Base-by-base conservation (phyloP, 2,329 filamentous ascomycete genomes). In the Epichloe bromicola region DNA sequence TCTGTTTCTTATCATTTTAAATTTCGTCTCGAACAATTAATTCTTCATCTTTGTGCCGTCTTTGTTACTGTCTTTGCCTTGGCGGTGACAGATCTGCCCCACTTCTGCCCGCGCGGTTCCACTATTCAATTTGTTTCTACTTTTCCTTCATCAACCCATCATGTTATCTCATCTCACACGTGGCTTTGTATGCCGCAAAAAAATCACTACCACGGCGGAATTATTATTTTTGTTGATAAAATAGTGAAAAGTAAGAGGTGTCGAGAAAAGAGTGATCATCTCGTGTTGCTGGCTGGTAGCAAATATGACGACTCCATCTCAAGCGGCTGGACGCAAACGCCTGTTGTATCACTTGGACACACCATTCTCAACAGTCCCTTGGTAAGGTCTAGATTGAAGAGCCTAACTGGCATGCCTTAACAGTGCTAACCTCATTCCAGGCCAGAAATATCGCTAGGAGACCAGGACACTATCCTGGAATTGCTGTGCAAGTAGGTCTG, bases 401-500 rank as follows among this genome's bases (percentile, higher is more conserved):
- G 23, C 8, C 2, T n/a, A 12, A 5, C 4, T 41, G n/a, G 30
- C 17, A 15, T 19, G 19, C 33, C 7, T 15, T 10, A 12, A 36
- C 6, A 33, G 26, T 34, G 26, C 48, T 53, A 12, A 53, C 40
- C 8, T 7, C 38, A 14, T 14, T 6, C 3, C 5, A 88, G 84
- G 82, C 84, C 84, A 7, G 64, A 73, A 41, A 72, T 85, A 42
- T 69, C 71, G 2, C 61, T 67, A 17, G 69, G 78, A 46, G 72
- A 85, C 49, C 81, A 86, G 63, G 75, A 82, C 48, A 71, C 74
- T 4, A 82, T 86, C 38, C 61, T 86, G 10, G 81, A 86, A 55
- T 69, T 88, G 46, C 70, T 86, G 5, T 85, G 78, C 75, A 76
- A 71, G 83, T 86, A 73, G 53, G 64, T 57, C 42, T 46, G 69